Base-by-base conservation (phyloP, 108 stramenopile species). In the Fragilariopsis cylindrus region DNA sequence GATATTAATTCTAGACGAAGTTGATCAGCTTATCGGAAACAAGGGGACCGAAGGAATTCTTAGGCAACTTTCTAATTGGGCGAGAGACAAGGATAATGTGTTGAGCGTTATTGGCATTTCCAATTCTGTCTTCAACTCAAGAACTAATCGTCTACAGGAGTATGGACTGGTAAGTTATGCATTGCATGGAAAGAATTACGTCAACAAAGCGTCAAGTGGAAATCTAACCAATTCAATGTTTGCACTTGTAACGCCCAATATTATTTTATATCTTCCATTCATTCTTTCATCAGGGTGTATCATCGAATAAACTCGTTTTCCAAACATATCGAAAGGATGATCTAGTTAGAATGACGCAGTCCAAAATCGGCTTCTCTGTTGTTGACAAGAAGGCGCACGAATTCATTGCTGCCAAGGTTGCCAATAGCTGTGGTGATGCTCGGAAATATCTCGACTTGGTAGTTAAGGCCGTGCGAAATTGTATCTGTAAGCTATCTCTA, bases 71-170 rank as follows among this genome's bases (percentile, higher is more conserved):
- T 60, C 86, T 11, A 72, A 55, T 0, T 87, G 74, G 75, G 80
- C 86, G 3, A 57, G 62, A 16, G 69, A 85, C 19, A 58, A 60
- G 47, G 71, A 79, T 7, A 52, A 81, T 39, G n/a, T 60, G 18
- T 80, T 94, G 13, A 86, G 82, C 39, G 19, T 94, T 69, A 85
- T 94, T 73, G 93, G 90, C 19, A 90, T 94, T 67, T 91, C 90
- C n/a, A 94, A 94, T 65, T 84, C 85, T 16, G 72, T 90, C 9
- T 85, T 78, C 39, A 85, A 87, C 63, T 53, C 19, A 1, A 81
- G 68, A 75, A 78, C 83, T 15, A 60, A 45, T 7, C 73, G 79
- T 7, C 71, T 94, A n/a, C 60, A 76, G 48, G 64, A 85, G 16
- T 69, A 88, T 53, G 84, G 82, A 46, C 70, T 85, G 75, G 91